A percentile compares a stretch with the other conserved stretches of the same genome.
Conservation (phyloP, 345 rosid genomes). For the Brassica napus region Da-Ae NC_063442.1:43099501-43100000, state of each 20-base stretch:
- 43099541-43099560: constrained; percentile 95
- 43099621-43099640: constrained; percentile 92
- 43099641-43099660: constrained; percentile 69
- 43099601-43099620: constrained; percentile 96
- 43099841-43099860: constrained; percentile 79
- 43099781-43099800: constrained; percentile 93
- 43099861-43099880: constrained; percentile 85
- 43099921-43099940: constrained; percentile 71
- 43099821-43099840: constrained; percentile 92
- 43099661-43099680: constrained; percentile 46
- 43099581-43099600: constrained; percentile 96
- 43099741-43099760: constrained; percentile 97
- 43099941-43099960: constrained; percentile 59
- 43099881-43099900: constrained; percentile 81
- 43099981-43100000: not conserved
- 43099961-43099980: not conserved
- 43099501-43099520: constrained; percentile 78
- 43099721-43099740: constrained; percentile 87
- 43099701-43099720: constrained; percentile 75
- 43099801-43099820: constrained; percentile 86
- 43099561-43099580: constrained; percentile 84
- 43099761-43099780: constrained; percentile 86
- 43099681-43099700: constrained; percentile 61
- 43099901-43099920: constrained; percentile 66
- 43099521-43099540: constrained; percentile 87